phyloP scores from a whole-genome alignment of 495 filamentous ascomycete species.

The Penicillium mononematosum region DNA sequence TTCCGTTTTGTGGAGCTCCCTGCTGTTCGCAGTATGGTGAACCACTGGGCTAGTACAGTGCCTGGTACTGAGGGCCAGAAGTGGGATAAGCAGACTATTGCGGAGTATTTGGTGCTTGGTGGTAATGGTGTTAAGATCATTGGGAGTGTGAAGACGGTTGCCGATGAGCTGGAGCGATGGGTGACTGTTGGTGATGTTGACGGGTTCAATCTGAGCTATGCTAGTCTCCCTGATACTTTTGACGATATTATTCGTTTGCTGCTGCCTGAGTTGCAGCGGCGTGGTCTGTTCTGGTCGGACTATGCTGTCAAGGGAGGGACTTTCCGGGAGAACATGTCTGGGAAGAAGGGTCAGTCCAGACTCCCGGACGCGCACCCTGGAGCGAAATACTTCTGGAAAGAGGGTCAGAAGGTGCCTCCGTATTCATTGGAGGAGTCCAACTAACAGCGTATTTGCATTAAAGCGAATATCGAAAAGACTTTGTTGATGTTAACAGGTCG shows the following conservation, averaged over 20 bases:
- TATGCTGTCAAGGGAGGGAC: constrained; percentile 46
- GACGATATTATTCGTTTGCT: constrained; percentile 57
- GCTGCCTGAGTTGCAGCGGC: constrained; percentile 43
- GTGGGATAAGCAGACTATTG: constrained; percentile 64
- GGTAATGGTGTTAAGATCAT: constrained; percentile 56
- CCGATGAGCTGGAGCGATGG: constrained; percentile 63
- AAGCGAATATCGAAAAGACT: neutral
- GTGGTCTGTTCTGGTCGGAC: constrained; percentile 49
- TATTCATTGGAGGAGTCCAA: constrained; percentile 25
- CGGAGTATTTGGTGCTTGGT: constrained; percentile 59
- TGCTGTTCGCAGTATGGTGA: constrained; percentile 48
- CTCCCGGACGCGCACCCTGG: constrained; percentile 46
- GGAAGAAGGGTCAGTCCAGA: constrained; percentile 35
- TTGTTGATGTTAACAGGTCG: neutral
- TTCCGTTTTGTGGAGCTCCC: constrained; percentile 59
- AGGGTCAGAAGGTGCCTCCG: constrained; percentile 29
- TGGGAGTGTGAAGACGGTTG: constrained; percentile 56
- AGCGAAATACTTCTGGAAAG: constrained; percentile 47
- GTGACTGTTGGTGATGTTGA: constrained; percentile 59
- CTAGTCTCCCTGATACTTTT: constrained; percentile 60
- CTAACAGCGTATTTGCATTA: constrained; percentile 6
- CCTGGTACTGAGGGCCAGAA: constrained; percentile 44
- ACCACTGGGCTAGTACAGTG: constrained; percentile 41
- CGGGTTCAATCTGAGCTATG: constrained; percentile 63
- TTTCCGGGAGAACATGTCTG: constrained; percentile 46